Percentiles rank a stretch among this genome's conserved stretches.
These are phyloP conservation scores for Thyridium curvatum DNA, from an alignment of 2,329 filamentous ascomycete species.

Conservation along the genomic window DNA sequence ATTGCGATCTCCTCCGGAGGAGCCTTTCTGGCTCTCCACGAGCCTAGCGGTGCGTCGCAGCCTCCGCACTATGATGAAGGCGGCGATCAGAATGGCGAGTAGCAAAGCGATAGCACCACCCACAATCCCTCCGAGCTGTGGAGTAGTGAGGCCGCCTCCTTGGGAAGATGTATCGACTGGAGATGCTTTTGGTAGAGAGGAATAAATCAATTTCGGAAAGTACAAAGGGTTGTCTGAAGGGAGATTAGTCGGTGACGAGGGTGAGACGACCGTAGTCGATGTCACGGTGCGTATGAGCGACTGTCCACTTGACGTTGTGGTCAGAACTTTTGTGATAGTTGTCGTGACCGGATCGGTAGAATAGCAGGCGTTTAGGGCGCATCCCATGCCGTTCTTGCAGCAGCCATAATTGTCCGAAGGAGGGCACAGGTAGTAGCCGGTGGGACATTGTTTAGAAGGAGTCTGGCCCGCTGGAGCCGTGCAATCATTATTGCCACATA, in stretches of 20 bases:
- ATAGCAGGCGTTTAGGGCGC: constrained; percentile 41
- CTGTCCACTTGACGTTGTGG: constrained; percentile 34
- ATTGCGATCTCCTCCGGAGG: constrained; percentile 23
- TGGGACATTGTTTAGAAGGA: constrained; percentile 32
- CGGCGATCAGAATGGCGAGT: constrained; percentile 36
- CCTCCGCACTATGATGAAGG: constrained; percentile 43
- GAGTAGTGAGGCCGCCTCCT: constrained; percentile 24
- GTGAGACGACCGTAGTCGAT: constrained; percentile 30
- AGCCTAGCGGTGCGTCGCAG: constrained; percentile 38
- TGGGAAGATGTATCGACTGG: constrained; percentile 17
- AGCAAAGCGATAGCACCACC: constrained; percentile 43
- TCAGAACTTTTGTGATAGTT: constrained; percentile 35
- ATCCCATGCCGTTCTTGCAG: constrained; percentile 43
- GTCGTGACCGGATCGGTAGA: constrained; percentile 36
- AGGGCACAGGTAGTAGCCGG: constrained; percentile 41
- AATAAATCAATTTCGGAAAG: constrained; percentile 37
- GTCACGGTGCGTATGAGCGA: constrained; percentile 31
- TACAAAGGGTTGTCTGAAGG: constrained; percentile 15
- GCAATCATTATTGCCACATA: constrained; percentile 36
- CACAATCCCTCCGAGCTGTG: constrained; percentile 46
- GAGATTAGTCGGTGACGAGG: constrained; percentile 21
- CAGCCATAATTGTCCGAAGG: constrained; percentile 45
- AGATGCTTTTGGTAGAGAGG: constrained; percentile 32
- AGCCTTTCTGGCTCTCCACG: constrained; percentile 25
- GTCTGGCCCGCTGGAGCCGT: constrained; percentile 34